A percentile compares a stretch with the other conserved stretches of the same genome.
Conservation (phyloP, 768 basidiomycete species). For the Boletellus sp. region DNA sequence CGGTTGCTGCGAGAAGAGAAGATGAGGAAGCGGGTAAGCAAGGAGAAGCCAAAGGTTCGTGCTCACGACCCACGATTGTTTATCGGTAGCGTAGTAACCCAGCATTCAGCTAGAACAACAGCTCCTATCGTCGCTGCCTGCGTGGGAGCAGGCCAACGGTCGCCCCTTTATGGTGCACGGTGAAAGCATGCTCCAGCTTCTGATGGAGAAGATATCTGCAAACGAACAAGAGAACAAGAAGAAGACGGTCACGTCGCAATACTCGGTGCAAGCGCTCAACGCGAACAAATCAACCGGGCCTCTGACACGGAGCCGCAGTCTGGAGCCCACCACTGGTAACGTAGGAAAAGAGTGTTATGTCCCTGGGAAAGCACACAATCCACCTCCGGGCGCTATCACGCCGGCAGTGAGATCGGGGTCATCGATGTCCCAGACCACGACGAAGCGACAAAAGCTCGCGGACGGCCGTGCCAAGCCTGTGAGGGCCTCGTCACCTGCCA, state of each 20-base stretch:
- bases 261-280: constrained; percentile 30
- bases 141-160: constrained; percentile 79
- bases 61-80: not conserved
- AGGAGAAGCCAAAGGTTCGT: constrained; percentile 86
- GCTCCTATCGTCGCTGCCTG: constrained; percentile 68
- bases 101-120: constrained; percentile 86
- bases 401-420: constrained; percentile 55
- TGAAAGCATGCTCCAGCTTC: constrained; percentile 70
- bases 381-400: constrained; percentile 41
- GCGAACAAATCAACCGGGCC: constrained; percentile 13
- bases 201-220: constrained; percentile 69
- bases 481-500: constrained; percentile 25
- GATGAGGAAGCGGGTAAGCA: constrained; percentile 89
- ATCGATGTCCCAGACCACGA: constrained; percentile 44
- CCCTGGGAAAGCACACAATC: constrained; percentile 31
- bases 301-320: constrained; percentile 25
- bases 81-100: not conserved
- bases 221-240: constrained; percentile 80
- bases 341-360: constrained; percentile 21
- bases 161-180: constrained; percentile 84
- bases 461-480: constrained; percentile 32
- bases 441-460: constrained; percentile 58
- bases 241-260: constrained; percentile 38
- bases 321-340: constrained; percentile 20
- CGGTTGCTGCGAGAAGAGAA: constrained; percentile 91